phyloP scores from a whole-genome alignment of 345 rosid species.

The Microthlaspi erraticum region DNA sequence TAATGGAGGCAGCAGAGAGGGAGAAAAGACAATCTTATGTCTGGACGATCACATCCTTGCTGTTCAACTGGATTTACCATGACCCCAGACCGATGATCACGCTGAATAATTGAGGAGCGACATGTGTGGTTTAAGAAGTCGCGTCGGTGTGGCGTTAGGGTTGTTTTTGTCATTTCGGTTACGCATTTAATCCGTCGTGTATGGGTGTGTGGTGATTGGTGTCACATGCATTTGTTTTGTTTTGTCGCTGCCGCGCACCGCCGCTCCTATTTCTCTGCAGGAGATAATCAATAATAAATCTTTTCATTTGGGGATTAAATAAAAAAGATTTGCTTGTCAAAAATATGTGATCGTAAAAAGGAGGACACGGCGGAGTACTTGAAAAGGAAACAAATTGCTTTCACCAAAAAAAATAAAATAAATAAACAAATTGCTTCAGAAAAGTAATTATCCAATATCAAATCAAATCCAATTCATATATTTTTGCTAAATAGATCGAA shows the following conservation, averaged over 20 bases:
- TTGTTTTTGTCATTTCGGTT: neutral
- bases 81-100: conserved; percentile 19
- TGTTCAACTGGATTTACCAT: conserved; percentile 6
- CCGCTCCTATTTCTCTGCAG: conserved; percentile 35
- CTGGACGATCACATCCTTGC: conserved; percentile 27
- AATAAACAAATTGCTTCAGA: neutral
- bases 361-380: conserved; percentile 62
- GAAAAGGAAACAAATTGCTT: conserved; percentile 26
- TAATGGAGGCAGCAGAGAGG: conserved; percentile 10
- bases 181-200: conserved; percentile 9
- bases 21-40: conserved; percentile 28
- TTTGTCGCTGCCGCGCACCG: conserved; percentile 22
- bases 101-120: conserved; percentile 21
- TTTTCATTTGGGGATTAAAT: neutral
- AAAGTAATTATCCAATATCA: neutral
- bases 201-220: conserved; percentile 40
- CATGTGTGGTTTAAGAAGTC: conserved; percentile 38
- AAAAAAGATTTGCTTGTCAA: neutral
- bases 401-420: neutral
- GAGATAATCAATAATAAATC: neutral
- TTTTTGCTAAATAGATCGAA: conserved; percentile 7
- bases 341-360: neutral
- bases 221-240: conserved; percentile 40
- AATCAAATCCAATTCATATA: neutral
- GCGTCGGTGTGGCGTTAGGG: conserved; percentile 41